phyloP scores from a whole-genome alignment of 169 alveolate species.

The Plasmodium gallinaceum region DNA sequence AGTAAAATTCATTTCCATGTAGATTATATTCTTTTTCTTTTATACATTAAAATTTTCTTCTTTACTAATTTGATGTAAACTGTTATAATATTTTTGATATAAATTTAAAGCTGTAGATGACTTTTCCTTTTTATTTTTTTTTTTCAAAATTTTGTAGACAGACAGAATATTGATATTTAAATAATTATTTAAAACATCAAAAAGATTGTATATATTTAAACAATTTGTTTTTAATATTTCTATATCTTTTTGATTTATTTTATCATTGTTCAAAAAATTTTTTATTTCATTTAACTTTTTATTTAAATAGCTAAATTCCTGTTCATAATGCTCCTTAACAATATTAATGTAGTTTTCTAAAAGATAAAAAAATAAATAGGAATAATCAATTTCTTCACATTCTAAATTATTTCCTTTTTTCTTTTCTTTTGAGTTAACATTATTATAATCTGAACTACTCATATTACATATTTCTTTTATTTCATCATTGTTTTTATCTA shows the following conservation, averaged over 20 bases:
- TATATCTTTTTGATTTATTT: conserved; percentile 78
- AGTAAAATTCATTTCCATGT: not conserved
- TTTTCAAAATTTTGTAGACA: conserved; percentile 87
- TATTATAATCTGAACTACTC: conserved; percentile 23
- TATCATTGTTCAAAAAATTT: conserved; percentile 76
- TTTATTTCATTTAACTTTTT: conserved; percentile 74
- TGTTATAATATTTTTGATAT: conserved; percentile 82
- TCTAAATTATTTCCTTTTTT: conserved; percentile 27
- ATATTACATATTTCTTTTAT: conserved; percentile 48
- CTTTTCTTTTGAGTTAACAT: conserved; percentile 24
- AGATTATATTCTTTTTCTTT: conserved; percentile 24
- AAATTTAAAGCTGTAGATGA: conserved; percentile 77
- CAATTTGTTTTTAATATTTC: conserved; percentile 82
- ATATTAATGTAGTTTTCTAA: conserved; percentile 81
- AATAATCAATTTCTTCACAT: conserved; percentile 65
- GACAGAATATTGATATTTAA: conserved; percentile 86
- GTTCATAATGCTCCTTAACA: conserved; percentile 79
- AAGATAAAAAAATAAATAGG: conserved; percentile 77
- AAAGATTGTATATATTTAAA: conserved; percentile 85
- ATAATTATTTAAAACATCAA: conserved; percentile 88
- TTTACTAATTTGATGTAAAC: conserved; percentile 76
- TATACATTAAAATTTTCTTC: conserved; percentile 68
- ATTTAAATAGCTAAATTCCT: conserved; percentile 79
- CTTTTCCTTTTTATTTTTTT: conserved; percentile 86
- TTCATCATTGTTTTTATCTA: conserved; percentile 37